A percentile compares a stretch with the other conserved stretches of the same genome.
phyloP scores from a whole-genome alignment of 192 early-diverging fungal species.

The Mortierella hygrophila region DNA sequence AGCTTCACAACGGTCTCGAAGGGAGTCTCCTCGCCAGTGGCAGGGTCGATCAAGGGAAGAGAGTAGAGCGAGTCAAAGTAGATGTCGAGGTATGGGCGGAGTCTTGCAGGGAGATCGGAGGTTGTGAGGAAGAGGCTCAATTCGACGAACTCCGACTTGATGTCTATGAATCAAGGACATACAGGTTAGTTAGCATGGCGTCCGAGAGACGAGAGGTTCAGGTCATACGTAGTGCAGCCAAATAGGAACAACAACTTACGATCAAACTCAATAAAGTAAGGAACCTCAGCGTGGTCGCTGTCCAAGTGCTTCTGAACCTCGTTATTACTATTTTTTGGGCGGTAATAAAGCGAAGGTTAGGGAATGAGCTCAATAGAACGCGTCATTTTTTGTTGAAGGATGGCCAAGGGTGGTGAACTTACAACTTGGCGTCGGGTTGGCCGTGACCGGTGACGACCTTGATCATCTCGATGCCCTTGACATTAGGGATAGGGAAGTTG shows the following conservation, averaged over 20 bases:
- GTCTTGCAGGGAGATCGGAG: slow-evolving; percentile 55
- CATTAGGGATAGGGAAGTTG: slow-evolving; percentile 64
- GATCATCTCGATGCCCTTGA: slow-evolving; percentile 66
- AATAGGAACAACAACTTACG: slow-evolving; percentile 50
- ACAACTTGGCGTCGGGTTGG: slow-evolving; percentile 56
- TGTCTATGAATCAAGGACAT: slow-evolving; percentile 43
- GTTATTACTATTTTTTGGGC: slow-evolving; percentile 48
- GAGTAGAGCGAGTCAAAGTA: slow-evolving; percentile 68
- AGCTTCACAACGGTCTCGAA: slow-evolving; percentile 68
- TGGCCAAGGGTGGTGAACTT: slow-evolving; percentile 18
- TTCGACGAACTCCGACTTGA: slow-evolving; percentile 67
- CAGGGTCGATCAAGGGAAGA: slow-evolving; percentile 58
- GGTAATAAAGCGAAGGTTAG: slow-evolving; percentile 12
- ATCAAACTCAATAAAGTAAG: slow-evolving; percentile 69
- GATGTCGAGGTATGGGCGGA: slow-evolving; percentile 65
- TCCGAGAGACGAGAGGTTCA: not conserved
- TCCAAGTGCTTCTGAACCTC: slow-evolving; percentile 64
- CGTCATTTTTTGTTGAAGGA: not conserved
- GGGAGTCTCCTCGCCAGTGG: slow-evolving; percentile 46
- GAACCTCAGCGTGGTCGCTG: slow-evolving; percentile 57
- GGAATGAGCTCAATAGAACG: not conserved
- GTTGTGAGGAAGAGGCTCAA: slow-evolving; percentile 62
- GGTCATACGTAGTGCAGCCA: not conserved
- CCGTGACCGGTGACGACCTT: slow-evolving; percentile 61
- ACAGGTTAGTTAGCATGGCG: slow-evolving; percentile 1